Evolutionary conservation across 768 basidiomycete species (phyloP), one percentile per base, ranked within the genome.

Genomic region (Clavulina sp.): DNA sequence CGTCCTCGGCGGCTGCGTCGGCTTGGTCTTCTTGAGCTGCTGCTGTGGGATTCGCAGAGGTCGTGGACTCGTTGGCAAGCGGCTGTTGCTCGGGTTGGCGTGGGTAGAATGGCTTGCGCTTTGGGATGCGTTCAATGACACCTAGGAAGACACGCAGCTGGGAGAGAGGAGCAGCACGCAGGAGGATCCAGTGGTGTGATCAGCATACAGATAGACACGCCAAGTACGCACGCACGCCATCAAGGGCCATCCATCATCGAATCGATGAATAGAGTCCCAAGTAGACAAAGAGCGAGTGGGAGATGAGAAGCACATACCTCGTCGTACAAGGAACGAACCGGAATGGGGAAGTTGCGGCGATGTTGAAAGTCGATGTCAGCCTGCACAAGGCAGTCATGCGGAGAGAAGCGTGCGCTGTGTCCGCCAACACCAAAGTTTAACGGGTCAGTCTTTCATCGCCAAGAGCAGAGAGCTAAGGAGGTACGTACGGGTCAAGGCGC

Each of bases 61-160:
- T 64, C 3, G 63, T 66, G 3, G 63, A 58, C 0, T 66, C 68
- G 2, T 56, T 61, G 24, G 52, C 57, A 5, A 56, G 56, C 38
- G 64, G 65, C 43, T 63, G 66, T n/a, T 51, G 55, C 4, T 55
- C n/a, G n/a, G n/a, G n/a, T n/a, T 38, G 9, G 26, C 9, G 26
- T 46, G 13, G 43, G 9, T 46, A 13, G 43, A 21, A 21, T 38
- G 9, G 13, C 43, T 26, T 13, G 43, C 24, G 16, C 13, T 29
- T 9, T 30, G 28, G 18, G 13, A 30, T 30, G 18, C 29, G 9
- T 16, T 33, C 65, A 4, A 76, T 68, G 7, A 84, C 65, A 23
- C 81, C 81, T 16, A 70, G 60, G 58, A 71, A 84, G 33, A 78
- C 58, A 18, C 77, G 73, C 59, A 79, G 78, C 82, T 84, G 58